Conservation (phyloP, 768 basidiomycete species). For the Phanerochaete carnosa region DNA sequence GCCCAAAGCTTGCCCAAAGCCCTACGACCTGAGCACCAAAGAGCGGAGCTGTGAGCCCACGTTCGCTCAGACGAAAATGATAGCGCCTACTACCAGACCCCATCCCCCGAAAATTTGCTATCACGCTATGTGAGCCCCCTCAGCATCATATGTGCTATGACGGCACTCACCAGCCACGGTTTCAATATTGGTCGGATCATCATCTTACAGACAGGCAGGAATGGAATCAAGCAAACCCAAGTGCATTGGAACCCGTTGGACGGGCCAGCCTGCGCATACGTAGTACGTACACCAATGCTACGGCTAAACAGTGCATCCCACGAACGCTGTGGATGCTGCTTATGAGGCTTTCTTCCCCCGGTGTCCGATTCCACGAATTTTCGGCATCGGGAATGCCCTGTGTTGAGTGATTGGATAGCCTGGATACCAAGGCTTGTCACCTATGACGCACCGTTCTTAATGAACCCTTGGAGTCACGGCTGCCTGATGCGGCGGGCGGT, state of each 20-base stretch:
- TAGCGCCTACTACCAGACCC: neutral
- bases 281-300: neutral
- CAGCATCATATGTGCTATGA: too few species aligned
- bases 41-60: neutral
- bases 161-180: too few species aligned
- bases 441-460: neutral
- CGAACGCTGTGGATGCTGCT: neutral
- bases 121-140: too few species aligned
- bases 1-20: too few species aligned
- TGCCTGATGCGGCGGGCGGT: too few species aligned
- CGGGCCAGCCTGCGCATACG: neutral
- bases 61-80: neutral
- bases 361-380: neutral
- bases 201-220: neutral
- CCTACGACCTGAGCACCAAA: neutral
- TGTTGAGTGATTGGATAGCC: neutral
- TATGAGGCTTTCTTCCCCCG: neutral
- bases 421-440: neutral
- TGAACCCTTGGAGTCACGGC: neutral
- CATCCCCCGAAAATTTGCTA: too few species aligned
- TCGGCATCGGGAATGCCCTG: neutral
- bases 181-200: too few species aligned
- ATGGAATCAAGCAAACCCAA: neutral
- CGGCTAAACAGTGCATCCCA: conserved; percentile 1
- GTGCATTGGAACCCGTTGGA: neutral